Base-by-base conservation (phyloP, 352 stramenopile species). In the Globisporangium sylvaticum region DNA sequence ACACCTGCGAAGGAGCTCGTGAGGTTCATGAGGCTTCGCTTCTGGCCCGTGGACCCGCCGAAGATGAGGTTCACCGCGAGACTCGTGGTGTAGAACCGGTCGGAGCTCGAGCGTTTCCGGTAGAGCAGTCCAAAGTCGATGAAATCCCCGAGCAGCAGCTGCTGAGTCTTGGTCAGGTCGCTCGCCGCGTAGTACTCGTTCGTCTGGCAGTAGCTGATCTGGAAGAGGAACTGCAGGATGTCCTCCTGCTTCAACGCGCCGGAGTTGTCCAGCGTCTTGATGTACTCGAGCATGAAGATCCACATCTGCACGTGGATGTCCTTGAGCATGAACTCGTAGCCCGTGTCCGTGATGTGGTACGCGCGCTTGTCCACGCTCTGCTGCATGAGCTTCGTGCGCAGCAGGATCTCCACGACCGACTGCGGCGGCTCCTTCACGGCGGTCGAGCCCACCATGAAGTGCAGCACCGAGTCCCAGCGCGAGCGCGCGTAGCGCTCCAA, bases 281-380 rank as follows among this genome's bases (percentile, higher is more conserved):
- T 97, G 66, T 95, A 95, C 72, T 95, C 86, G 50, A 95, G 72
- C 76, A 97, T 91, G 61, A 97, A 95, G 68, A 95, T 95, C 89
- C 89, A 97, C 77, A 94, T 94, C 67, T 97, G 90, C 64, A 95
- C 81, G 80, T 97, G 90, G 54, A 96, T 93, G 52, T 97, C 88
- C 69, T 96, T 95, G 62, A 97, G 78, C 90, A 97, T 95, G 68
- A 97, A 97, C 75, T 97, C 88, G 76, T 96, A 96, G 54, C 89
- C 89, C 52, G 85, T 92, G 73, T 95, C 84, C 42, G 89, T 95
- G 65, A 95, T 94, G 71, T 93, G 86, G 42, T 95, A 78, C 54
- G 88, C 72, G 62, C 79, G 78, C 22, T 79, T 79, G 60, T 92
- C 61, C 15, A 52, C 58, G 71, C 74, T 89, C 39, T 87, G 70